Percentiles rank a stretch among this genome's conserved stretches.
Conservation (phyloP, 2,329 filamentous ascomycete genomes). For the Moelleriella libera region DNA sequence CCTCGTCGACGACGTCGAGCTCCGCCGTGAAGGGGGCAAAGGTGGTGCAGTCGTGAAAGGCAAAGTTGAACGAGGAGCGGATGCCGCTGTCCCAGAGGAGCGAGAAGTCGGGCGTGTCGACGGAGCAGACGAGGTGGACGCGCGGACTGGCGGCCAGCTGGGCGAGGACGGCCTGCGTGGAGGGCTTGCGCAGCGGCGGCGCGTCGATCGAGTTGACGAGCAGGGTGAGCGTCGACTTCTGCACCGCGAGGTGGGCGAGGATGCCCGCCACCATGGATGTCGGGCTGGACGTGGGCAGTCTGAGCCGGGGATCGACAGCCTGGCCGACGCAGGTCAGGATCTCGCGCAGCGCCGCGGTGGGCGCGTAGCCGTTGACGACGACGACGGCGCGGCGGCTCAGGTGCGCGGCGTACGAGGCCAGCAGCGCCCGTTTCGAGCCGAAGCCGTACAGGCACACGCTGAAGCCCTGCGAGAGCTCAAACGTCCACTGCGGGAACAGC, state of each 20-base stretch:
- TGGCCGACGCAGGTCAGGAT: slow-evolving; percentile 54
- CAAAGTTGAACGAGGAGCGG: slow-evolving; percentile 70
- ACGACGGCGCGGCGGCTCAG: slow-evolving; percentile 44
- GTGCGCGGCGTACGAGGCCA: slow-evolving; percentile 62
- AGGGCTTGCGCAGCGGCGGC: slow-evolving; percentile 54
- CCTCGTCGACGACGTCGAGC: slow-evolving; percentile 75
- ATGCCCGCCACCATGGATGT: slow-evolving; percentile 55
- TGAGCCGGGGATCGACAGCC: slow-evolving; percentile 39
- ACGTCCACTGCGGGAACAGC: slow-evolving; percentile 83
- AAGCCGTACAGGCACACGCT: slow-evolving; percentile 86
- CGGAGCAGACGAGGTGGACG: slow-evolving; percentile 63
- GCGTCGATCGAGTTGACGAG: slow-evolving; percentile 83
- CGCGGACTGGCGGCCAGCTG: slow-evolving; percentile 60
- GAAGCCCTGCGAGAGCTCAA: slow-evolving; percentile 78
- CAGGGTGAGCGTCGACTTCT: slow-evolving; percentile 39
- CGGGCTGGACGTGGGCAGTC: slow-evolving; percentile 46
- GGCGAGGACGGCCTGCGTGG: slow-evolving; percentile 59
- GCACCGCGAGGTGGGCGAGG: slow-evolving; percentile 38
- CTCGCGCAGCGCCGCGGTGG: slow-evolving; percentile 36
- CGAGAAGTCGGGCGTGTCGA: slow-evolving; percentile 77
- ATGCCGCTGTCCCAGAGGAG: slow-evolving; percentile 80
- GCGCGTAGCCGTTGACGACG: slow-evolving; percentile 80
- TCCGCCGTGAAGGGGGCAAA: slow-evolving; percentile 63
- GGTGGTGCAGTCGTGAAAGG: slow-evolving; percentile 91
- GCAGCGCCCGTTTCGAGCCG: slow-evolving; percentile 69